Base-by-base conservation (phyloP, 192 early-diverging fungal genomes). In the Gonapodya prolifera region DNA sequence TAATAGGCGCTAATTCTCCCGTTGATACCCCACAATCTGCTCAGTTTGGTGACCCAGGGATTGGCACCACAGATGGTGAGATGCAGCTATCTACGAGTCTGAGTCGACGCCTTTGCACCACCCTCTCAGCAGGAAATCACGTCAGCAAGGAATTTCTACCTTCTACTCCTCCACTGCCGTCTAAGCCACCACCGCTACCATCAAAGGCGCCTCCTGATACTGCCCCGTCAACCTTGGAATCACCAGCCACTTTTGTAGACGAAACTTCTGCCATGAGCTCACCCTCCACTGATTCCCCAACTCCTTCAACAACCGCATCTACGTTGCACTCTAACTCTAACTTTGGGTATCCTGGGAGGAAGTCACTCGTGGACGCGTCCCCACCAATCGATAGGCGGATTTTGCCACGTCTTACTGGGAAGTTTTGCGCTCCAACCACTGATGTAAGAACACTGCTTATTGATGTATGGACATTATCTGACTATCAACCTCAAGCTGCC, bases 401-500 rank as follows among this genome's bases (percentile, higher is more conserved):
- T 79, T 13, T 77, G 78, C 18, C 17, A 78, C 76, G 18, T 75
- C 17, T 16, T 77, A 75, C 32, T 16, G 13, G 18, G 69, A 18
- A 77, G 30, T 16, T 17, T 17, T 17, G n/a, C 31, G 31, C 69
- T 18, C 36, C 70, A 73, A 30, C 70, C 33, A 33, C 35, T 69
- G 36, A 34, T n/a, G 0, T n/a, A 76, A 29, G 70, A 76, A 36
- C 35, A 17, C 28, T 31, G 34, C 23, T 16, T 69, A 78, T 61
- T 30, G 74, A 35, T 23, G 17, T 18, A 74, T 77, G 30, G 17
- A 77, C 34, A 17, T n/a, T 77, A 74, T 77, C 75, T 77, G 23
- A 18, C 18, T 18, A 28, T 77, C 31, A 34, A 76, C 2, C n/a
- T 78, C 34, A 35, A 87, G 82, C 79, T 87, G n/a, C 86, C 86